phyloP scores from a whole-genome alignment of 495 filamentous ascomycete species.

The Aspergillus avenaceus region DNA sequence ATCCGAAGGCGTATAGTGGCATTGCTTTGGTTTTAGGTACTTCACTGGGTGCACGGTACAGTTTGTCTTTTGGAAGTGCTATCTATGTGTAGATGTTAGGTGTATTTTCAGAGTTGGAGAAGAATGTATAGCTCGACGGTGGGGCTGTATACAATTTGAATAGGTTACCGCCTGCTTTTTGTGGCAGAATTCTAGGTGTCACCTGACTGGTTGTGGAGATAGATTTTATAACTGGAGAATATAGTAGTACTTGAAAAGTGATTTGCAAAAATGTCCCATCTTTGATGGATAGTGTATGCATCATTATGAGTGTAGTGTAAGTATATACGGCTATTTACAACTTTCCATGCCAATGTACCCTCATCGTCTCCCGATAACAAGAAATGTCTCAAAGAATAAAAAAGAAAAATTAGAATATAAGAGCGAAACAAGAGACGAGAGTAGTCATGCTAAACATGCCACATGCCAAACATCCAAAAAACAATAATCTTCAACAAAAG shows the following conservation, averaged over 20 bases:
- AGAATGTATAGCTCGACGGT: not conserved
- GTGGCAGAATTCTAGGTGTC: too few relatives aligned
- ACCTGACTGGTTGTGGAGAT: too few relatives aligned
- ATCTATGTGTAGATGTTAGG: not conserved
- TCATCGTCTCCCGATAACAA: not conserved
- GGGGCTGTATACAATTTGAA: not conserved
- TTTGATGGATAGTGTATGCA: not conserved
- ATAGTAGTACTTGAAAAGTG: too few relatives aligned
- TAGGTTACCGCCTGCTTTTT: conserved; percentile 1
- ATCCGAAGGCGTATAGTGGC: conserved; percentile 78
- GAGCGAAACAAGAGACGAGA: conserved; percentile 2
- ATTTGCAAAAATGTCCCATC: too few relatives aligned
- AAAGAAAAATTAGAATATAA: conserved; percentile 2
- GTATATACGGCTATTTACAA: conserved; percentile 8
- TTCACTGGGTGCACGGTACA: not conserved
- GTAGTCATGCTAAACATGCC: conserved; percentile 1
- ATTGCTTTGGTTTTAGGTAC: conserved; percentile 7
- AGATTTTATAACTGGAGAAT: too few relatives aligned
- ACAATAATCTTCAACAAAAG: conserved; percentile 1
- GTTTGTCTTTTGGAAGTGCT: too few relatives aligned
- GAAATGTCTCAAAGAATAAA: conserved; percentile 4
- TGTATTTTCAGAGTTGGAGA: not conserved
- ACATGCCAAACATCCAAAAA: conserved; percentile 8
- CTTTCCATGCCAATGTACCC: not conserved
- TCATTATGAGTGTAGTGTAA: not conserved